Base-by-base conservation (phyloP, 1,284 basidiomycete genomes). In the Fomitopsis betulina region DNA sequence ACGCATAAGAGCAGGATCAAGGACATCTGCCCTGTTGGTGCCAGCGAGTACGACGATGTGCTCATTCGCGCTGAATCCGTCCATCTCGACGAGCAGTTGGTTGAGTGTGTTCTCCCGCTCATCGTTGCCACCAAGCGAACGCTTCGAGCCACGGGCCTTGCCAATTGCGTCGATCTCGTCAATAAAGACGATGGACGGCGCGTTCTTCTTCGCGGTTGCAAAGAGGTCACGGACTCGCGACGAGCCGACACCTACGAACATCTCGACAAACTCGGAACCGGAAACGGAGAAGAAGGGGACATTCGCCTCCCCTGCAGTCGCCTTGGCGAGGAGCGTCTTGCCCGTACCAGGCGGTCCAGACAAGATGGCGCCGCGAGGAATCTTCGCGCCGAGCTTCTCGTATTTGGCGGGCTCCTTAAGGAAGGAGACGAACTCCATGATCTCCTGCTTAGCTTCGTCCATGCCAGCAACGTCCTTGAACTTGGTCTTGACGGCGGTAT, bases 381-480 rank as follows among this genome's bases (percentile, higher is more conserved):
- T 99, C 80, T 98, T 99, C 62, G 96, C 97, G 62, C 97, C 96
- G 39, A 99, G 85, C 70, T 89, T 93, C 77, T 98, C 93, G 76
- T 98, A 99, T 73, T 91, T 91, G 49, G 86, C 77, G 7, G 96
- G 96, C 65, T 98, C 93, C 79, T 98, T 98, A 71, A 99, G 82
- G 80, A 99, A 99, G 68, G 96, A 96, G 72, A 99, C 97, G 70
- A 99, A 99, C 74, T 99, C 96, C 94, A 98, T 98, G 67, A 99
- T 97, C 79, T 99, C 96, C 78, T 96, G 93, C 80, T 99, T 99
- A 56, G 96, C 96, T 76, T 99, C 96, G 76, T 99, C 96, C 96
- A 98, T 98, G 49, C 96, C 96, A 30, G 96, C 96, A 23, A 99
- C 94, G 72, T 99, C 94, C 75, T 86, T 87, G 79, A 99, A 99